These are phyloP conservation scores for Magnaporthales sp. DNA, from an alignment of 2,329 filamentous ascomycete species.

Conservation along the genomic window DNA sequence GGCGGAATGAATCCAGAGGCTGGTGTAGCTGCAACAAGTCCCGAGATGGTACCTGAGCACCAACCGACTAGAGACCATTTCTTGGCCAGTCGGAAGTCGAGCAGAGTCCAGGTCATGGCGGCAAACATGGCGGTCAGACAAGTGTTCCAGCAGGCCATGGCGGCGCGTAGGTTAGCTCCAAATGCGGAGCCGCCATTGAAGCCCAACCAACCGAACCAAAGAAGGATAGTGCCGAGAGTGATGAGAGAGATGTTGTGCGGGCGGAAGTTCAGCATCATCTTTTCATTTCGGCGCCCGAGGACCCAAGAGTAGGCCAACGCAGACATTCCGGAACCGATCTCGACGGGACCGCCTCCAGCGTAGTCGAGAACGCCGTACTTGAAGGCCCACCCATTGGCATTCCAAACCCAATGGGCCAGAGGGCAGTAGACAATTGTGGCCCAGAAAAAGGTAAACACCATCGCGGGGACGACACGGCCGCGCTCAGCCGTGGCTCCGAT, in stretches of 20 bases:
- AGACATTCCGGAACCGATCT: conserved; percentile 89
- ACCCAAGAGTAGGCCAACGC: conserved; percentile 94
- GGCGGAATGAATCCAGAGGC: conserved; percentile 60
- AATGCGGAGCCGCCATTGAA: conserved; percentile 98
- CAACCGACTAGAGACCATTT: conserved; percentile 83
- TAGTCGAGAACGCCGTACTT: conserved; percentile 92
- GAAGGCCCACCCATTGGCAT: conserved; percentile 85
- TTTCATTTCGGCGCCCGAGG: conserved; percentile 91
- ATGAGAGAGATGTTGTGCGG: conserved; percentile 98
- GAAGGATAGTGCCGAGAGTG: conserved; percentile 86
- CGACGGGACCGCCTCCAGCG: conserved; percentile 91
- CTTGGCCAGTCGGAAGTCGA: conserved; percentile 87
- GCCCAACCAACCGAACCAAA: conserved; percentile 98
- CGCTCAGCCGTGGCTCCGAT: conserved; percentile 90
- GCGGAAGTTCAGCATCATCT: conserved; percentile 99
- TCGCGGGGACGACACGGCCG: conserved; percentile 81
- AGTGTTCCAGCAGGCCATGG: conserved; percentile 97
- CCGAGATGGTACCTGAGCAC: conserved; percentile 64
- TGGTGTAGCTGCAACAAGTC: conserved; percentile 61
- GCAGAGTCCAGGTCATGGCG: conserved; percentile 85
- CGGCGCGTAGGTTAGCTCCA: conserved; percentile 85
- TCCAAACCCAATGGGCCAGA: conserved; percentile 95
- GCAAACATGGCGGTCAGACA: conserved; percentile 85
- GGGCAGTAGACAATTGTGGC: conserved; percentile 97
- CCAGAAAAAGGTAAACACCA: conserved; percentile 97